These are phyloP conservation scores for Fomitopsis schrenkii DNA, from an alignment of 1,284 basidiomycete genomes.

Conservation along the genomic window DNA sequence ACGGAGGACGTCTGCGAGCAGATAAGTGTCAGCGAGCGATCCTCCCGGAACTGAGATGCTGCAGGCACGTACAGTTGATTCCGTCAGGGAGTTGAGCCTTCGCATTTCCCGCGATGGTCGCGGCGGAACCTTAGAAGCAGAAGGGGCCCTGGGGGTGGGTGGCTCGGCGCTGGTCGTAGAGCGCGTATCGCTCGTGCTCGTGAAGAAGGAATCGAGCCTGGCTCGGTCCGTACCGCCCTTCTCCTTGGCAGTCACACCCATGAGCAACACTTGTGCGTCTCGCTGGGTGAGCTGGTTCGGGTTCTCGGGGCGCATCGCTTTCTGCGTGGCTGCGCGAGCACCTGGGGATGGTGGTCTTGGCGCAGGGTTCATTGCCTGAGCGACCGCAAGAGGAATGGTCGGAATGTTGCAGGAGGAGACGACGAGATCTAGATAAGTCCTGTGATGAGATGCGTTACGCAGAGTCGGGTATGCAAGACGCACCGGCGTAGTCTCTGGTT, in stretches of 20 bases:
- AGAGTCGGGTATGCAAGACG: constrained; percentile 20
- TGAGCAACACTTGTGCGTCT: constrained; percentile 78
- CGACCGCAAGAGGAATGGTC: constrained; percentile 92
- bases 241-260: constrained; percentile 52
- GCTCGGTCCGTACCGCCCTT: constrained; percentile 39
- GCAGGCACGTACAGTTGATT: constrained; percentile 27
- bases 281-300: constrained; percentile 86
- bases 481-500: constrained; percentile 85
- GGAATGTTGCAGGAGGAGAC: constrained; percentile 97
- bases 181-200: constrained; percentile 29
- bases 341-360: constrained; percentile 93
- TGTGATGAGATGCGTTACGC: background rate
- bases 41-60: background rate
- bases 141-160: constrained; percentile 3
- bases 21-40: constrained; percentile 1
- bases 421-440: constrained; percentile 68
- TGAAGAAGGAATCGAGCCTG: constrained; percentile 53
- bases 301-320: constrained; percentile 83
- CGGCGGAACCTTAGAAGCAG: constrained; percentile 39
- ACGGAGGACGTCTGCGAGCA: constrained; percentile 25
- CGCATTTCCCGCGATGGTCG: constrained; percentile 62
- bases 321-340: constrained; percentile 85
- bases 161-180: constrained; percentile 21
- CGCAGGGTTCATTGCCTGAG: constrained; percentile 93
- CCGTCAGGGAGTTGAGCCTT: constrained; percentile 33